Evolutionary conservation across 305 asterid species (phyloP).

Genomic region (Solanum hybrid): DNA sequence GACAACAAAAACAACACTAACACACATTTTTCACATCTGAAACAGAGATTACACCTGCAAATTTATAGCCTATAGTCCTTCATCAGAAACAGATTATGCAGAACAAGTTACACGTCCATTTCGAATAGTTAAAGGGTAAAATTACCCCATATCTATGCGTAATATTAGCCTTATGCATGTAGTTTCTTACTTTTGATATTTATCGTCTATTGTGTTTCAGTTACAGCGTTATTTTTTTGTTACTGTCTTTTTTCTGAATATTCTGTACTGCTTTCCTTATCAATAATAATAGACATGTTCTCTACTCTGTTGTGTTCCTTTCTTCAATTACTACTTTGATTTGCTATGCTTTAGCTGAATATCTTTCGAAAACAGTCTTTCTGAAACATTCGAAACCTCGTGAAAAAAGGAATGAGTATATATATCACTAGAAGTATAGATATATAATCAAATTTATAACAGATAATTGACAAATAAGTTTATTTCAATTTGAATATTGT

Average conservation of each 20-base stretch:
- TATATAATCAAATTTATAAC: background rate
- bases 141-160: background rate
- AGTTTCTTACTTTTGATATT: background rate
- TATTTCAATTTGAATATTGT: background rate
- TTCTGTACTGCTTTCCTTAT: background rate
- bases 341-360: background rate
- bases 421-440: background rate
- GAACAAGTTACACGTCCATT: background rate
- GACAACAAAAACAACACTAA: constrained; percentile 18
- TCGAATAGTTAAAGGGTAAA: background rate
- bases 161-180: background rate
- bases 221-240: background rate
- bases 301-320: background rate
- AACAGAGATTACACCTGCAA: background rate
- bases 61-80: background rate
- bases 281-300: background rate
- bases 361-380: background rate
- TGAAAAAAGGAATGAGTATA: background rate
- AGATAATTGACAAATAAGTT: background rate
- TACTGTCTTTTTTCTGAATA: background rate
- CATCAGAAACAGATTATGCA: background rate
- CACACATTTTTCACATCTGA: background rate
- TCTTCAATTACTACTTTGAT: background rate
- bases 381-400: background rate
- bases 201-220: background rate